Conservation (phyloP, 2,329 filamentous ascomycete species). For the Huntiella decipiens region DNA sequence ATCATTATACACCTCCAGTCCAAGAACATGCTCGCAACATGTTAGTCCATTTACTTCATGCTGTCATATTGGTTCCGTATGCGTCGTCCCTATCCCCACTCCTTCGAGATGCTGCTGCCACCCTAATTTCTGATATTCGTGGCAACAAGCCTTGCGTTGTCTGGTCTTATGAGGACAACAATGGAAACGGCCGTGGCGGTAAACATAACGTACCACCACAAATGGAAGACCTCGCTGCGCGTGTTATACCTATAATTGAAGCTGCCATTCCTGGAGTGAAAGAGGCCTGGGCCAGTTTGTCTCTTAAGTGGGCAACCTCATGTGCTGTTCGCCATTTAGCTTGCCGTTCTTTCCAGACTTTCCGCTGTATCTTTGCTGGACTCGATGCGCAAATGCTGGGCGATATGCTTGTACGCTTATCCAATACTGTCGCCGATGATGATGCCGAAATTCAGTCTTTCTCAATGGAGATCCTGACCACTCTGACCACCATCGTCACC, state of each 20-base stretch:
- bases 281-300: slow-evolving; percentile 78
- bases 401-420: slow-evolving; percentile 87
- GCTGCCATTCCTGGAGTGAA: slow-evolving; percentile 70
- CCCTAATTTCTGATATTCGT: slow-evolving; percentile 72
- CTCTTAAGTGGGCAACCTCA: slow-evolving; percentile 87
- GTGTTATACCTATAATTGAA: slow-evolving; percentile 73
- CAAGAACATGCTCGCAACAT: slow-evolving; percentile 95
- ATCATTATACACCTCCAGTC: slow-evolving; percentile 86
- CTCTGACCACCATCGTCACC: slow-evolving; percentile 74
- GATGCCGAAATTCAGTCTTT: slow-evolving; percentile 90
- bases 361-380: slow-evolving; percentile 78
- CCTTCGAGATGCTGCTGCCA: slow-evolving; percentile 55
- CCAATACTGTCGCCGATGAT: slow-evolving; percentile 92
- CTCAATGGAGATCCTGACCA: slow-evolving; percentile 93
- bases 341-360: slow-evolving; percentile 93
- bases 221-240: slow-evolving; percentile 68
- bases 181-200: slow-evolving; percentile 53
- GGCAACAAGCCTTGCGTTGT: slow-evolving; percentile 68
- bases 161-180: slow-evolving; percentile 89
- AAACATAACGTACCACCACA: slow-evolving; percentile 57
- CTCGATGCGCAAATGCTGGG: slow-evolving; percentile 87
- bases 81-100: slow-evolving; percentile 26
- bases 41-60: slow-evolving; percentile 93
- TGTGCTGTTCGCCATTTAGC: slow-evolving; percentile 89
- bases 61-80: slow-evolving; percentile 66